Conservation (phyloP, 2,329 filamentous ascomycete species). For the Fusarium papillatum region DNA sequence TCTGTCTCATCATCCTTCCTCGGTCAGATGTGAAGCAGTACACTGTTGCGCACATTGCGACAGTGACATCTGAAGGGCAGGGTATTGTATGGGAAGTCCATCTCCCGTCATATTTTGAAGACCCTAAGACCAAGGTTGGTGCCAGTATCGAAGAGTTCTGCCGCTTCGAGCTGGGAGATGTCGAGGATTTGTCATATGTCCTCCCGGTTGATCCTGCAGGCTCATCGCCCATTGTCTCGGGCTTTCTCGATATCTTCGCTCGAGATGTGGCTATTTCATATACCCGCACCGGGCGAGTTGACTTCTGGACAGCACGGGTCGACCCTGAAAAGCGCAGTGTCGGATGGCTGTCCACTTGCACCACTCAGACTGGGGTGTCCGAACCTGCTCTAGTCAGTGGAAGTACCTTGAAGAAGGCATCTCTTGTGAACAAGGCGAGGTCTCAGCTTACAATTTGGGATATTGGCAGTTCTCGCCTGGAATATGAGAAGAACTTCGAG, state of each 20-base stretch:
- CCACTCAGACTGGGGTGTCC: conserved; percentile 81
- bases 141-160: conserved; percentile 74
- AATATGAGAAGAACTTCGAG: conserved; percentile 83
- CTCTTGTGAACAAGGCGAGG: conserved; percentile 80
- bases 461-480: conserved; percentile 82
- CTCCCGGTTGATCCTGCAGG: conserved; percentile 91
- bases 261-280: conserved; percentile 90
- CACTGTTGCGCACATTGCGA: conserved; percentile 80
- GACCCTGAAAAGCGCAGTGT: conserved; percentile 70
- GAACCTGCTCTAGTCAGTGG: conserved; percentile 85
- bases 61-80: conserved; percentile 82
- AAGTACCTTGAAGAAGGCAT: conserved; percentile 88
- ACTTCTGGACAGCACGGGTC: conserved; percentile 88
- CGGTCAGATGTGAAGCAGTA: conserved; percentile 68
- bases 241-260: conserved; percentile 88
- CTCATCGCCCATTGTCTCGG: conserved; percentile 76
- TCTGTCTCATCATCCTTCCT: conserved; percentile 85
- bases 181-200: conserved; percentile 74
- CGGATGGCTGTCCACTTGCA: conserved; percentile 87
- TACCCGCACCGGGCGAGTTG: conserved; percentile 79
- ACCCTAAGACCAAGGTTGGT: conserved; percentile 37
- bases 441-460: conserved; percentile 93
- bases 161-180: conserved; percentile 74
- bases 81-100: conserved; percentile 86
- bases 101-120: conserved; percentile 64